These are phyloP conservation scores for Capsicum pubescens DNA, from an alignment of 257 asterid genomes.

Conservation along the genomic window DNA sequence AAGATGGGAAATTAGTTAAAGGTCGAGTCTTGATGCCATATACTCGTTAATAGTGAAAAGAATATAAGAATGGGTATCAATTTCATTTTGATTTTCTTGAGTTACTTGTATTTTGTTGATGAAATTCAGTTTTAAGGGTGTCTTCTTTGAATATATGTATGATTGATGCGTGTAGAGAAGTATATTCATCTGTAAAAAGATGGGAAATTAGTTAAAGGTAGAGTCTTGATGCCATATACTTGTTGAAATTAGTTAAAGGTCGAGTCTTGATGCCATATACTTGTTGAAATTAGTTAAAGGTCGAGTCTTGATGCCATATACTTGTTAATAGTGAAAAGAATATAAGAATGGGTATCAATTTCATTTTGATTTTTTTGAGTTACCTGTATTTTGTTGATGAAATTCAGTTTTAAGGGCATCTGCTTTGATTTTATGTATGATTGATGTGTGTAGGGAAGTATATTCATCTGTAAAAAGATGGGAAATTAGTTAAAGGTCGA, in stretches of 20 bases:
- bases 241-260: not conserved
- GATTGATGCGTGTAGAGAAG: not conserved
- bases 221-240: not conserved
- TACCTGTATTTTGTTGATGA: not conserved
- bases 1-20: slow-evolving; percentile 1
- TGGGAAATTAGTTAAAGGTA: not conserved
- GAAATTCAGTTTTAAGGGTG: not conserved
- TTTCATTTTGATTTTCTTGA: not conserved
- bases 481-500: not conserved
- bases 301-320: not conserved
- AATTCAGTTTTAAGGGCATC: not conserved
- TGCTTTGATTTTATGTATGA: not conserved
- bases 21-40: not conserved
- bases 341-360: slow-evolving; percentile 3
- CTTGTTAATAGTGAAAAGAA: not conserved
- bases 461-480: not conserved
- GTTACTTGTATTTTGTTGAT: not conserved
- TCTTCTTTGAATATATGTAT: not conserved
- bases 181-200: not conserved
- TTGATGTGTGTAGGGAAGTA: not conserved
- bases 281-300: not conserved
- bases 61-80: slow-evolving; percentile 9
- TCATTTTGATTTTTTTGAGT: not conserved
- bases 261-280: not conserved
- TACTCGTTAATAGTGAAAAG: not conserved